Percentiles rank a stretch among this genome's conserved stretches.
phyloP scores from a whole-genome alignment of 73 alveolate genomes.

The Tetrahymena malaccensis region DNA sequence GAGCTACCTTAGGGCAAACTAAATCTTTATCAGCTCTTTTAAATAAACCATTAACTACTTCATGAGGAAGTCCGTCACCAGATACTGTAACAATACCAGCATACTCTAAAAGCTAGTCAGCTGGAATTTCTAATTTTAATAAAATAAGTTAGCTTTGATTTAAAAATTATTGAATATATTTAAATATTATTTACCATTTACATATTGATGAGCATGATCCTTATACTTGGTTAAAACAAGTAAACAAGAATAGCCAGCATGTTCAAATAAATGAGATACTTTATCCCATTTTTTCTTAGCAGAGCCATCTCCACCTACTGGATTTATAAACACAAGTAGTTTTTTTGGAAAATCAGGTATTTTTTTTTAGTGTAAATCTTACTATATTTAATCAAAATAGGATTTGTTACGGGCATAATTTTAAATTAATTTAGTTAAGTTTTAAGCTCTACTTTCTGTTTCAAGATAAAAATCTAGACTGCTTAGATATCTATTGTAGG shows the following conservation, averaged over 20 bases:
- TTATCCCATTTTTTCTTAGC: constrained; percentile 38
- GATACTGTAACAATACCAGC: constrained; percentile 23
- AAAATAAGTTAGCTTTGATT: too few relatives aligned
- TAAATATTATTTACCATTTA: not conserved
- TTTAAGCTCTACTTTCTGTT: not conserved
- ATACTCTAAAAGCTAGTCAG: not conserved
- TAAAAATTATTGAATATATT: too few relatives aligned
- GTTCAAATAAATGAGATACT: constrained; percentile 11
- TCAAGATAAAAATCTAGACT: not conserved
- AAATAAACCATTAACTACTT: constrained; percentile 22
- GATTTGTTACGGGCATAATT: not conserved
- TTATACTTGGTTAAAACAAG: constrained; percentile 11
- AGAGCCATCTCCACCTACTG: constrained; percentile 36
- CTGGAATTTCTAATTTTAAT: not conserved
- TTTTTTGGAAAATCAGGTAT: not conserved
- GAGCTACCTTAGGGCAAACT: not conserved
- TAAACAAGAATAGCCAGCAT: not conserved
- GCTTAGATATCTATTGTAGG: not conserved
- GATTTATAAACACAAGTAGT: constrained; percentile 29
- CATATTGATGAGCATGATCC: constrained; percentile 20
- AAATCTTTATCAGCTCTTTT: constrained; percentile 22
- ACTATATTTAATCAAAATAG: not conserved
- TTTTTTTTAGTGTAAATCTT: not conserved
- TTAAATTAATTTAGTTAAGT: not conserved
- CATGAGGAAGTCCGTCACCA: constrained; percentile 47